Base-by-base conservation (phyloP, 2,329 filamentous ascomycete genomes). In the Colletotrichum sidae region DNA sequence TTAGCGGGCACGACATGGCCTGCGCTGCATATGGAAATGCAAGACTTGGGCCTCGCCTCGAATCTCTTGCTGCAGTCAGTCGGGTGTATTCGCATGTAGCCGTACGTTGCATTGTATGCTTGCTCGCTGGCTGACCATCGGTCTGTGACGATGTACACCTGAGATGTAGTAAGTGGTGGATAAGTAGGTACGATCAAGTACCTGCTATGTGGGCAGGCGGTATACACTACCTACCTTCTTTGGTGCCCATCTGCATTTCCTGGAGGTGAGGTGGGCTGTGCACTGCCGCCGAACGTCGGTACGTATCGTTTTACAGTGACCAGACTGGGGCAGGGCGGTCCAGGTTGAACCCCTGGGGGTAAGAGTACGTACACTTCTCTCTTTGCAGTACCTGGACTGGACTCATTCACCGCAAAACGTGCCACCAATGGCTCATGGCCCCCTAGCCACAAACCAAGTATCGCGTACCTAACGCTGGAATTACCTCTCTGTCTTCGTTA, bases 391-490 rank as follows among this genome's bases (percentile, higher is more conserved):
- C 25, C 25, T 10, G 39, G 39, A 42, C 39, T 42, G 39, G 39
- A 42, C 25, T 11, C 46, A 17, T 33, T 49, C 12, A 15, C 13
- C 44, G 15, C 25, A 41, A 25, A 25, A 25, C 25, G 34, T 54
- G n/a, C 37, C 12, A 25, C 17, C 42, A 50, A 41, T 42, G 42
- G 35, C n/a, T 25, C 25, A 25, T 15, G 42, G 8, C 49, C 5
- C 50, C 45, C 53, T 47, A 55, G 61, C 61, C 61, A 60, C 61
- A 17, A 17, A 51, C 9, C 44, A 15, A 60, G 55, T 56, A 38
- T 15, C 15, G 56, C 61, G 60, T 55, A 44, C 45, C 57, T 52
- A 49, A 33, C 52, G 58, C 35, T 41, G 41, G 10, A 34, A 17
- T n/a, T 34, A 53, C 61, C 55, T 39, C 13, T 17, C 47, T 17